phyloP scores from a whole-genome alignment of 2,329 filamentous ascomycete genomes.

The Penicillium sp. region DNA sequence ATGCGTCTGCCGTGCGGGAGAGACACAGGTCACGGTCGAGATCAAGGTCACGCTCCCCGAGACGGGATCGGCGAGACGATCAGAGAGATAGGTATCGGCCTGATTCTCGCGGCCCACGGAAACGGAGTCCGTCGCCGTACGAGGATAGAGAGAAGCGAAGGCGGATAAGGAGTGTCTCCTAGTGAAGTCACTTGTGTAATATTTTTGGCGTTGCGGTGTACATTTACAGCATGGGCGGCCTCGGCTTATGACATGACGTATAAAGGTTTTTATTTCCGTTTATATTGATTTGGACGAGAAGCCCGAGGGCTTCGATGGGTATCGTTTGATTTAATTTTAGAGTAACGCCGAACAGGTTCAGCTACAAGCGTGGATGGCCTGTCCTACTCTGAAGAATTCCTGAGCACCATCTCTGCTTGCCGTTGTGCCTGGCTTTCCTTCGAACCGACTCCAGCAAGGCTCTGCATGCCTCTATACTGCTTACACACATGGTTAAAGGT shows the following conservation, averaged over 20 bases:
- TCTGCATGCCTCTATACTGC: neutral
- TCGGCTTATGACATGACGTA: slow-evolving; percentile 23
- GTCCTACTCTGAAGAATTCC: neutral
- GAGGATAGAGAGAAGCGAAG: slow-evolving; percentile 49
- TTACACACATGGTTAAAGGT: neutral
- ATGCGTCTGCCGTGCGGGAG: slow-evolving; percentile 49
- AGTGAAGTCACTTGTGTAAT: slow-evolving; percentile 20
- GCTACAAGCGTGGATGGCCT: neutral
- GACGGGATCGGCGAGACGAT: slow-evolving; percentile 48
- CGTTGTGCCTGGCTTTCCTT: neutral
- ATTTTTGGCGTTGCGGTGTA: slow-evolving; percentile 28
- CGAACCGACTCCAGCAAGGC: neutral
- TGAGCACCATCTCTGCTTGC: neutral
- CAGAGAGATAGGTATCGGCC: slow-evolving; percentile 55
- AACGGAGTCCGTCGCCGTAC: slow-evolving; percentile 50
- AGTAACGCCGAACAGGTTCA: neutral
- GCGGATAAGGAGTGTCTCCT: slow-evolving; percentile 37
- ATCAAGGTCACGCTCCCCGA: slow-evolving; percentile 62
- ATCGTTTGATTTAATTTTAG: slow-evolving; percentile 7
- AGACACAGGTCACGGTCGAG: slow-evolving; percentile 42
- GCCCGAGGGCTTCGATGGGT: slow-evolving; percentile 7
- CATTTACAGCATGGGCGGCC: slow-evolving; percentile 24
- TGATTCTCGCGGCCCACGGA: slow-evolving; percentile 39
- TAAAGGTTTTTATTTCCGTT: slow-evolving; percentile 14
- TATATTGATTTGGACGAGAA: neutral